Evolutionary conservation across 306 rosid genomes (phyloP), one percentile per base, ranked within the genome.

Genomic region (Sechiopsis laciniata): DNA sequence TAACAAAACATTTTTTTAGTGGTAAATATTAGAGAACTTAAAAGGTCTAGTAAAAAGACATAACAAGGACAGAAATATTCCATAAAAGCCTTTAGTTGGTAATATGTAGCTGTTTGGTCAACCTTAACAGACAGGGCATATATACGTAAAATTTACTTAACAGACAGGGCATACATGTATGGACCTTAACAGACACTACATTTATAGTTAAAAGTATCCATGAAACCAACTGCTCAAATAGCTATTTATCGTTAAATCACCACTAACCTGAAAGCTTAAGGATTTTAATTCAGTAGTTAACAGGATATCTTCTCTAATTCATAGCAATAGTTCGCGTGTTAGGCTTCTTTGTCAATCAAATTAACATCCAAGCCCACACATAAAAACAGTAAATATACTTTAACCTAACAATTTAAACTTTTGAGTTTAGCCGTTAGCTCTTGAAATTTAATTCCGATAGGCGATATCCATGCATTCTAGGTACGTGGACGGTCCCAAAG

Each of bases 61-160:
- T 14, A 19, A 61, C 17, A 61, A 21, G 17, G 73, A 68, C 40
- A 68, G 40, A 21, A 46, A 46, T 21, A 46, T 21, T 55, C 12
- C 73, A 46, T 35, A 48, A 21, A 67, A 45, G 13, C 56, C 21
- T 35, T 65, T 21, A 68, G 56, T 67, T 67, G 72, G 56, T 67
- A 46, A 20, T 67, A 67, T 21, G 35, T 45, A 19, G 55, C 32
- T 11, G 55, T 67, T 68, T 21, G 73, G 73, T 19, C 73, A 68
- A 46, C 73, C 67, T 24, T 24, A 61, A 29, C 67, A 61, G 67
- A 26, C 32, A 22, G 64, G n/a, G 54, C 54, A 51, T 51, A 51
- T 51, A 51, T 51, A 7, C 5, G 54, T 51, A 15, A 58, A 21
- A 37, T 5, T 32, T 32, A 32, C 72, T 40, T 40, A 66, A 45